Evolutionary conservation across 768 basidiomycete species (phyloP), one percentile per base, ranked within the genome.

Genomic region (Lentinula guzmanii): DNA sequence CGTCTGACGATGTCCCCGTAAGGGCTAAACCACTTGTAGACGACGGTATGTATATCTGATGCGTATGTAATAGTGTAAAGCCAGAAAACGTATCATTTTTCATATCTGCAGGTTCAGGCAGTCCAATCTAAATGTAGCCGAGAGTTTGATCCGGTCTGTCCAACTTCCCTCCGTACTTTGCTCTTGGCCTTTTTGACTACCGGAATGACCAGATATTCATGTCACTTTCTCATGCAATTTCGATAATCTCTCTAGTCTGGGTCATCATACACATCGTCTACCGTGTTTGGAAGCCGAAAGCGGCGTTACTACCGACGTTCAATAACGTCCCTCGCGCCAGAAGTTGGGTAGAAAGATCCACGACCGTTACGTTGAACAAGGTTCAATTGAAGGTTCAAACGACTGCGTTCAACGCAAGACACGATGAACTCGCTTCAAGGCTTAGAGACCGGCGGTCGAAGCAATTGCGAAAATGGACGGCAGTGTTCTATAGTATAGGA

Each of bases 401-500:
- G 0, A 76, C 80, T 0, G 73, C 70, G 1, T 79, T 78, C 71
- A 88, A 88, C 63, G 65, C 63, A 4, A 51, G 65, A 2, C 85
- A 88, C 63, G 84, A 86, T 65, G 31, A 62, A 11, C 69, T 85
- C 21, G 64, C 79, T 11, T 51, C 65, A 0, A 45, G 61, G 4
- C 68, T 87, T n/a, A 67, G 74, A 4, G 65, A 67, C 28, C 67
- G 69, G n/a, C 65, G 64, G 5, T 72, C 70, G 51, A 57, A 65
- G 41, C 63, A 64, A 31, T 60, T 74, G 42, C 70, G 68, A 54
- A 58, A 64, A 3, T 58, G 64, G 1, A 65, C 85, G 9, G 64
- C 67, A 46, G 34, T 61, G 5, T 65, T 82, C 50, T 90, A 90
- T 69, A 76, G 82, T 64, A 31, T 79, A 0, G 88, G 88, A 5